phyloP scores from a whole-genome alignment of 2,329 filamentous ascomycete genomes.

The Davidsoniella eucalypti region DNA sequence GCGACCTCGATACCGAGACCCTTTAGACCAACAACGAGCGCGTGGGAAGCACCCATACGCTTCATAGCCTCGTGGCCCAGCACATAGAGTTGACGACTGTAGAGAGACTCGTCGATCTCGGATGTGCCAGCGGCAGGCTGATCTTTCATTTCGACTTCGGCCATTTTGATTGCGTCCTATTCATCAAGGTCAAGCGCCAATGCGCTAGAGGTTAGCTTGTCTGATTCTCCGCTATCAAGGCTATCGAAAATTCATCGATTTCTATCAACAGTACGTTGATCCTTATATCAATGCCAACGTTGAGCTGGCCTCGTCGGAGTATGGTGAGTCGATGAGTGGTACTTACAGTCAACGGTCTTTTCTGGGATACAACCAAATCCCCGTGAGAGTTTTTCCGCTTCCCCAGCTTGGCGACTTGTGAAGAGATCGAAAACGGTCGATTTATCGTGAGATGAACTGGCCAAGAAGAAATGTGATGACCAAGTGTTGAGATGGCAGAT shows the following conservation, averaged over 20 bases:
- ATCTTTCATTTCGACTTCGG: slow-evolving; percentile 37
- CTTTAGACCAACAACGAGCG: slow-evolving; percentile 81
- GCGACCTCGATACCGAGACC: slow-evolving; percentile 95
- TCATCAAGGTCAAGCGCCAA: neutral
- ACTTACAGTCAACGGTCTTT: slow-evolving; percentile 47
- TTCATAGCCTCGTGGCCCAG: slow-evolving; percentile 80
- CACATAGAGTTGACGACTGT: slow-evolving; percentile 59
- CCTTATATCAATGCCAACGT: neutral
- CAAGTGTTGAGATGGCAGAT: too few relatives aligned
- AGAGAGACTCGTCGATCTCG: slow-evolving; percentile 58
- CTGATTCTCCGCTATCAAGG: neutral
- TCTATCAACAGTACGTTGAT: neutral
- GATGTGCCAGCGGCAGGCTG: slow-evolving; percentile 32
- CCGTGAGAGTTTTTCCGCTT: slow-evolving; percentile 51
- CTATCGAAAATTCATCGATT: neutral
- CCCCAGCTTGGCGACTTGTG: slow-evolving; percentile 36
- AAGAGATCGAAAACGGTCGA: neutral
- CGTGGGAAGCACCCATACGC: slow-evolving; percentile 91
- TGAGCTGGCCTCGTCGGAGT: too few relatives aligned
- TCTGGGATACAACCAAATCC: slow-evolving; percentile 38
- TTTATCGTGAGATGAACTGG: neutral
- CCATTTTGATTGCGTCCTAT: slow-evolving; percentile 33
- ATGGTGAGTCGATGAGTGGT: neutral
- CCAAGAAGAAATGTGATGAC: too few relatives aligned
- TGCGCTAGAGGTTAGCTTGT: slow-evolving; percentile 12